phyloP scores from a whole-genome alignment of 2,329 filamentous ascomycete genomes.

The Calcarisporium arbuscula region DNA sequence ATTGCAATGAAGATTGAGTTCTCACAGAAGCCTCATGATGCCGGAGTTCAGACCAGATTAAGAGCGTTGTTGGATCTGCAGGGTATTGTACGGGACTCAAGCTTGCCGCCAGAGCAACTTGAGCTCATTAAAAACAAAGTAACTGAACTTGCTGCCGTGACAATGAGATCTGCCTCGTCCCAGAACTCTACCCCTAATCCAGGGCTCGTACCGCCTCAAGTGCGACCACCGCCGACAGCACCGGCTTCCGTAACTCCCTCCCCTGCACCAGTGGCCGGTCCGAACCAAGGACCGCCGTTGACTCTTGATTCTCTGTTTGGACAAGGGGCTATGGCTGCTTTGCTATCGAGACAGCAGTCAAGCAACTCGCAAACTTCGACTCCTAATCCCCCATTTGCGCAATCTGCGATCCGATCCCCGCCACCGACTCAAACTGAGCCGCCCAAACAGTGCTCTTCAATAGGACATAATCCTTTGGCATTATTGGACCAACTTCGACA shows the following conservation, averaged over 20 bases:
- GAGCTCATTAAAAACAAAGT: slow-evolving; percentile 81
- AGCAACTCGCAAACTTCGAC: slow-evolving; percentile 44
- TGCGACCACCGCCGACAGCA: slow-evolving; percentile 24
- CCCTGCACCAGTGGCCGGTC: slow-evolving; percentile 24
- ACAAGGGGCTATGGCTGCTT: slow-evolving; percentile 51
- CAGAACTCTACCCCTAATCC: slow-evolving; percentile 35
- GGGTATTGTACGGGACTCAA: slow-evolving; percentile 63
- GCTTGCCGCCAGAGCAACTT: slow-evolving; percentile 74
- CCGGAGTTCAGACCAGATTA: slow-evolving; percentile 68
- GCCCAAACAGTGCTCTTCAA: slow-evolving; percentile 21
- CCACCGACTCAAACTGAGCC: slow-evolving; percentile 35
- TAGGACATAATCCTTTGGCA: slow-evolving; percentile 47
- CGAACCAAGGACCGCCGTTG: slow-evolving; percentile 29
- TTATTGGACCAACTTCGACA: slow-evolving; percentile 62
- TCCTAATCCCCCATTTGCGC: slow-evolving; percentile 28
- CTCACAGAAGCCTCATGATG: slow-evolving; percentile 69
- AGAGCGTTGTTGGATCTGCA: slow-evolving; percentile 83
- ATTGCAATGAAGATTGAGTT: slow-evolving; percentile 65
- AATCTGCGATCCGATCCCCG: slow-evolving; percentile 42
- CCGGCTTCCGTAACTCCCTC: slow-evolving; percentile 27
- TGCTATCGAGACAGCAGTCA: slow-evolving; percentile 50
- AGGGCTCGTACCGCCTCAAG: slow-evolving; percentile 25
- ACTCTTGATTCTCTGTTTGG: slow-evolving; percentile 55
- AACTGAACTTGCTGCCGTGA: slow-evolving; percentile 62
- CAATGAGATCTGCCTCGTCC: slow-evolving; percentile 44